These are phyloP conservation scores for Cutaneotrichosporon arboriforme DNA, from an alignment of 1,284 basidiomycete genomes.

Conservation along the genomic window DNA sequence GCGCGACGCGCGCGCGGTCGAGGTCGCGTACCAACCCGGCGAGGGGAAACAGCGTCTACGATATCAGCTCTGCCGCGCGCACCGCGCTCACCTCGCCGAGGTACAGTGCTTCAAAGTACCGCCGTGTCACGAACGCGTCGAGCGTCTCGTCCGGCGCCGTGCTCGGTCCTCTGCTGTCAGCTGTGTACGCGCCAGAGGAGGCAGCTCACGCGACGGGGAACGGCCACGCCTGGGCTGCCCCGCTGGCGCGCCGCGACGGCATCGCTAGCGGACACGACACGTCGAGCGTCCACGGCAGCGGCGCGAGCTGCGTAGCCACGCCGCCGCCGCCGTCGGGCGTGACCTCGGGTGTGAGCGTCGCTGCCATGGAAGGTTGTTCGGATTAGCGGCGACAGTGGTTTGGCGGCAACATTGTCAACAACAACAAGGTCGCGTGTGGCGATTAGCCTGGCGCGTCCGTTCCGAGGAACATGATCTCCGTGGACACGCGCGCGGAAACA, in stretches of 20 bases:
- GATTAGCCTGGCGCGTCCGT: too few species aligned
- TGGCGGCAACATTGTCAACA: too few species aligned
- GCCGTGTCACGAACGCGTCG: slow-evolving; percentile 17
- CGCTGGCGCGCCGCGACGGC: neutral
- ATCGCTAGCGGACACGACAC: slow-evolving; percentile 23
- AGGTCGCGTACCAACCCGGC: slow-evolving; percentile 26
- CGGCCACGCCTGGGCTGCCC: slow-evolving; percentile 22
- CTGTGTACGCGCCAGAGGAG: neutral
- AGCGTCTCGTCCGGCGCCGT: slow-evolving; percentile 10
- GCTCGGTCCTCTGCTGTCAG: slow-evolving; percentile 24
- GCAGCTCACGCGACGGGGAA: slow-evolving; percentile 25
- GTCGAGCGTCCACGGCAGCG: slow-evolving; percentile 31
- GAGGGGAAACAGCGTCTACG: slow-evolving; percentile 29
- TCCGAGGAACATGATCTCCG: too few species aligned
- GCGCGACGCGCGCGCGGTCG: slow-evolving; percentile 6
- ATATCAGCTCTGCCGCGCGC: neutral
- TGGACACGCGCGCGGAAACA: too few species aligned
- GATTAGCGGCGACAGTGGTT: too few species aligned
- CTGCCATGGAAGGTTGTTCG: neutral
- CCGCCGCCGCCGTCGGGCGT: neutral
- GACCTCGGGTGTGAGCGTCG: neutral
- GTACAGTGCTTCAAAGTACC: slow-evolving; percentile 39
- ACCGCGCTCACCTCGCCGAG: slow-evolving; percentile 31
- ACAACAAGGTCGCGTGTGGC: too few species aligned
- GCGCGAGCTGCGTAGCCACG: neutral